Base-by-base conservation (phyloP, 306 rosid species). In the Delonix regia region DNA sequence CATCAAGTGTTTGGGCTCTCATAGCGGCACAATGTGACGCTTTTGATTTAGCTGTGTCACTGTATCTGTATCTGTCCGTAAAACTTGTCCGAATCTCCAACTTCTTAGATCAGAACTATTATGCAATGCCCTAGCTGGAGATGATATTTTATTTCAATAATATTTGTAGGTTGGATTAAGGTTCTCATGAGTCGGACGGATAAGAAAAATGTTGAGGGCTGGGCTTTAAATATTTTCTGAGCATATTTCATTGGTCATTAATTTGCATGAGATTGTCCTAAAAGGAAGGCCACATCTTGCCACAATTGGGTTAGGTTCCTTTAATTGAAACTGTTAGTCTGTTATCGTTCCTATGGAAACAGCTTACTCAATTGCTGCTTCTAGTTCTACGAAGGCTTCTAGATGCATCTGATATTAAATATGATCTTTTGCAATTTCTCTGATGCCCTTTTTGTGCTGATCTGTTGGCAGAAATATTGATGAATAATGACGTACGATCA, bases 381-480 rank as follows among this genome's bases (percentile, higher is more conserved):
- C 63, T 9, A 3, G 33, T 10, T 56, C 34, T 7, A 11, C 11
- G 22, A 24, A 25, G 34, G 63, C 63, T 56, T 24, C 18, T 56
- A 24, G 33, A 24, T 24, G 63, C 63, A 56, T 53, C 61, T 56
- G 63, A n/a, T 51, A 38, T 33, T 39, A 19, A 33, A 62, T 75
- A 15, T 48, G 63, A 63, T 60, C 21, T 51, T 33, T 49, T 64
- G 63, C 1, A 2, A 27, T 55, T 42, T 7, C 47, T 42, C 55
- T 22, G 67, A 73, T 52, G n/a, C 41, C 53, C 24, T 21, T 21
- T 53, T 13, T 21, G 64, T 59, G 74, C 62, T 44, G 51, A 51
- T 36, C 55, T 67, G 22, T 48, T 45, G 65, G 75, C 64, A 19
- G 18, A 19, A 75, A 45, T 53, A 38, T 51, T 39, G n/a, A n/a